Base-by-base conservation (phyloP, 768 basidiomycete species). In the Collybia mongolica region DNA sequence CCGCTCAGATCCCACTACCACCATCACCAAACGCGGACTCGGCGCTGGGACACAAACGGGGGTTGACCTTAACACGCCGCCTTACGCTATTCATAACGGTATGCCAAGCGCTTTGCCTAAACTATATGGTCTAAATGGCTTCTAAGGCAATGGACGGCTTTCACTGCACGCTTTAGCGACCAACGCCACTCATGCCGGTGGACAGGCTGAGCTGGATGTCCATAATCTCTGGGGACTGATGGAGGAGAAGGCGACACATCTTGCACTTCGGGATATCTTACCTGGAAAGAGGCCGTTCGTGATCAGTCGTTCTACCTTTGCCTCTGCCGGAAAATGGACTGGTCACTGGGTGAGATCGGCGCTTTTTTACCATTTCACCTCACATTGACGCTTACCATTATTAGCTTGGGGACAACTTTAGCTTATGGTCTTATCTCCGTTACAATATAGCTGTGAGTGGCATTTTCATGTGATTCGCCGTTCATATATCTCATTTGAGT, bases 1-100 rank as follows among this genome's bases (percentile, higher is more conserved):
- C 52, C 66, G 60, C 17, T 28, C 47, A 51, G 54, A 54, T 26
- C 14, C 39, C 35, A 11, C 63, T 22, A 38, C 60, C 32, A 48
- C 48, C 9, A 55, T 78, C 20, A 51, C 53, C 3, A 77, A 63
- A 59, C 74, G 81, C 12, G 79, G 76, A 1, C 44, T 82, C 39
- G 82, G 80, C 3, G 80, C 79, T 2, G 80, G 74, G 19, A 69
- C 68, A 37, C 68, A 82, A 54, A 58, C 65, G 6, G 74, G 65
- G 7, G 70, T 79, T 5, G 67, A 85, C 57, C 59, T 86, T 24
- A 84, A 81, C 60, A 54, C 52, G 0, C 88, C 86, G 8, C 80
- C 83, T 12, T 90, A 89, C 53, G 72, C 82, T 1, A 84, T 90
- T 48, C 84, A 88, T 66, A 88, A 90, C 52, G 84, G 86, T 82